A percentile compares a stretch with the other conserved stretches of the same genome.
phyloP scores from a whole-genome alignment of 2,329 filamentous ascomycete species.

The Lasiodiplodia gonubiensis region DNA sequence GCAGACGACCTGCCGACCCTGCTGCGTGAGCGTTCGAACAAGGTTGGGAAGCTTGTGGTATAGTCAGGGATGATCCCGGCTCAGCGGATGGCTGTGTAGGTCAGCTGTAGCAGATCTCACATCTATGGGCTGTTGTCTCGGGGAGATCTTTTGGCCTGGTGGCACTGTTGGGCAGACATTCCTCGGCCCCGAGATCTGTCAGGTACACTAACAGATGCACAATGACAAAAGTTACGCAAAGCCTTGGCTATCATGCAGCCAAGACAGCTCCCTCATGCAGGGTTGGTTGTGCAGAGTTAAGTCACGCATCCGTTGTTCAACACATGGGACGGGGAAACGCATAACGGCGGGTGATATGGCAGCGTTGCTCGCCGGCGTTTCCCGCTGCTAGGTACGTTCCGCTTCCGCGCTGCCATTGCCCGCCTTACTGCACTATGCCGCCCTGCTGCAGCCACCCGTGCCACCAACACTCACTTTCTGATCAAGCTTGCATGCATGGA shows the following conservation, averaged over 20 bases:
- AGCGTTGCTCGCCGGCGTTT: not conserved
- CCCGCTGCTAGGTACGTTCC: not conserved
- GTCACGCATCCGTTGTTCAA: not conserved
- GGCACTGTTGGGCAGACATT: not conserved
- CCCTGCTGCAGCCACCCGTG: slow-evolving; percentile 8
- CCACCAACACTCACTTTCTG: not conserved
- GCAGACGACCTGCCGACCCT: not conserved
- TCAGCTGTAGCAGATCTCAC: not conserved
- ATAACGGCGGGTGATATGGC: slow-evolving; percentile 1
- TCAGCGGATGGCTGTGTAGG: not conserved
- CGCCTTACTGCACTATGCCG: not conserved
- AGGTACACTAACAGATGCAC: not conserved
- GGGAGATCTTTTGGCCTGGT: not conserved
- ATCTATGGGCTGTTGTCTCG: not conserved
- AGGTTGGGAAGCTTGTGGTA: not conserved
- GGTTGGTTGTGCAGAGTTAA: not conserved
- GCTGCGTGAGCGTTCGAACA: not conserved
- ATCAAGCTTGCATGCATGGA: slow-evolving; percentile 9
- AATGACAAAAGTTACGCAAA: not conserved
- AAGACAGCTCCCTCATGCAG: not conserved
- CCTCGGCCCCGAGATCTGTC: not conserved
- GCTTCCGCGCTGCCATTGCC: not conserved
- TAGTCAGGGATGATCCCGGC: not conserved
- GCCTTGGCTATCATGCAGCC: not conserved
- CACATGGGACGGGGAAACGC: not conserved